These are phyloP conservation scores for Tinospora cordifolia DNA, from an alignment of 164 flowering plant species.

Conservation along the genomic window DNA sequence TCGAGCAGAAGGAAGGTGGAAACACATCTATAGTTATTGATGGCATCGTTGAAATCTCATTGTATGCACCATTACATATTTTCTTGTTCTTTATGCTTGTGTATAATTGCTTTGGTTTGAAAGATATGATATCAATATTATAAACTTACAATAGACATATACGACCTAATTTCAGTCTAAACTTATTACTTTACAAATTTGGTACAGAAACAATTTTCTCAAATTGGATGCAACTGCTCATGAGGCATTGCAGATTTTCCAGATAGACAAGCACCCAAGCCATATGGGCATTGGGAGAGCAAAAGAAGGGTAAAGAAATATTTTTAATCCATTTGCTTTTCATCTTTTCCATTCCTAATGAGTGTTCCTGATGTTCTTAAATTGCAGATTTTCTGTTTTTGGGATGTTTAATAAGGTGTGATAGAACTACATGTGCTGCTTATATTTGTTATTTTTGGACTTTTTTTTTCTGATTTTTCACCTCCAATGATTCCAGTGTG, in stretches of 20 bases:
- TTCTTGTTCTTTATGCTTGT: neutral
- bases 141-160: neutral
- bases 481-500: conserved; percentile 49
- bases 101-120: neutral
- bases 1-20: conserved; percentile 73
- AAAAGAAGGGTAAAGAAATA: conserved; percentile 78
- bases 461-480: conserved; percentile 15
- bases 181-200: conserved; percentile 29
- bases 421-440: neutral
- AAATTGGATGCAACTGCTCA: conserved; percentile 89
- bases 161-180: neutral
- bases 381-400: conserved; percentile 90
- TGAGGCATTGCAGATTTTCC: conserved; percentile 91
- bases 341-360: neutral
- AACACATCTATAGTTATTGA: conserved; percentile 70
- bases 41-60: conserved; percentile 62
- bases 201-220: conserved; percentile 75
- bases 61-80: conserved; percentile 47
- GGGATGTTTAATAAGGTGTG: conserved; percentile 96
- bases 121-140: neutral
- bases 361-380: conserved; percentile 10
- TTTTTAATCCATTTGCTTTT: neutral
- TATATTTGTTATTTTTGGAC: conserved; percentile 7
- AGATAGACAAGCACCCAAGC: conserved; percentile 94
- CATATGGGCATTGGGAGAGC: conserved; percentile 99